Evolutionary conservation across 1,284 basidiomycete species (phyloP).

Genomic region (Caloboletus inedulis): DNA sequence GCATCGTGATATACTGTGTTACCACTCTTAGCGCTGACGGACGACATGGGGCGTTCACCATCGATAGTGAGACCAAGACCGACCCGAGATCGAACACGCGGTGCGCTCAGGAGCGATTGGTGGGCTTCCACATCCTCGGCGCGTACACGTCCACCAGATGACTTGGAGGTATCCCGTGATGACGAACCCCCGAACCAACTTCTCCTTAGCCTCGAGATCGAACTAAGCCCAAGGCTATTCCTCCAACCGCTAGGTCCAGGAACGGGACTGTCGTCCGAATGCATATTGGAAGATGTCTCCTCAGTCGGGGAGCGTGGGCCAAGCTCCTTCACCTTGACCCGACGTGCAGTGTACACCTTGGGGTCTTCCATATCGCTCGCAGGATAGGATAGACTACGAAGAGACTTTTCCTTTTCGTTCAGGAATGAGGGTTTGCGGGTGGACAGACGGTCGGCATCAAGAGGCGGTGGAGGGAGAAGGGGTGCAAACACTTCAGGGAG

Average conservation of each 20-base stretch:
- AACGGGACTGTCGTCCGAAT: slow-evolving; percentile 24
- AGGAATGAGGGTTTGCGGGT: slow-evolving; percentile 28
- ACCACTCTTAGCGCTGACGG: slow-evolving; percentile 52
- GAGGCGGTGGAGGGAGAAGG: slow-evolving; percentile 40
- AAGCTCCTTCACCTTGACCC: slow-evolving; percentile 51
- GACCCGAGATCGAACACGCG: slow-evolving; percentile 20
- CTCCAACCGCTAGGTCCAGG: slow-evolving; percentile 33
- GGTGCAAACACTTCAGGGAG: slow-evolving; percentile 34
- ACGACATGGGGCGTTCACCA: slow-evolving; percentile 52
- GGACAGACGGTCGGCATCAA: slow-evolving; percentile 36
- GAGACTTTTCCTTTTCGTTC: slow-evolving; percentile 33
- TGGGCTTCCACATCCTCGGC: slow-evolving; percentile 47
- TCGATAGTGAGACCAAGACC: slow-evolving; percentile 36
- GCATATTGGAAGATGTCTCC: slow-evolving; percentile 23
- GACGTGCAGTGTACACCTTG: slow-evolving; percentile 55
- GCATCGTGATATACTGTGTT: slow-evolving; percentile 62
- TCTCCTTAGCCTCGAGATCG: slow-evolving; percentile 43
- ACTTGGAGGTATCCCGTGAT: slow-evolving; percentile 37
- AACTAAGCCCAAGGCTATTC: slow-evolving; percentile 39
- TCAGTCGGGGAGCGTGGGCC: slow-evolving; percentile 33
- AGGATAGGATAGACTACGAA: slow-evolving; percentile 35
- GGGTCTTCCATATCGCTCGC: slow-evolving; percentile 45
- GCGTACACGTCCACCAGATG: slow-evolving; percentile 33
- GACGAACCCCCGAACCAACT: slow-evolving; percentile 49
- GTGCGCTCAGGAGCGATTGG: slow-evolving; percentile 32